phyloP scores from a whole-genome alignment of 2,329 filamentous ascomycete species.

The Diaporthe ilicicola region DNA sequence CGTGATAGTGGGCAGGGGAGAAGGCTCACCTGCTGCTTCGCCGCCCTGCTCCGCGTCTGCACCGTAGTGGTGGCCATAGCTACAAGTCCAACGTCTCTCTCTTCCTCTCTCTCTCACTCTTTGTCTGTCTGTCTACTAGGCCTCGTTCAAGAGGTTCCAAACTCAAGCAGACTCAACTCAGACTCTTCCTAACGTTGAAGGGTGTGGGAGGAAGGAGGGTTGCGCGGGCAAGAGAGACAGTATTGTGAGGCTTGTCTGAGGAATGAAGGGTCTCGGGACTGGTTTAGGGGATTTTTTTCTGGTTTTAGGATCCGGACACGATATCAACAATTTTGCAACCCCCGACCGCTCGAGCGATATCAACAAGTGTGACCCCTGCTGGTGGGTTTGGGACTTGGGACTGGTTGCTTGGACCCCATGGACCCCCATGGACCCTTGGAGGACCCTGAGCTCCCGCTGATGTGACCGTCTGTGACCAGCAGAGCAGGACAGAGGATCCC shows the following conservation, averaged over 20 bases:
- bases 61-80: constrained; percentile 30
- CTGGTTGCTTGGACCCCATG: constrained; percentile 17
- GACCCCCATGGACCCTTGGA: constrained; percentile 12
- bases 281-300: background rate
- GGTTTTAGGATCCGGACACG: constrained; percentile 22
- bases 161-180: background rate
- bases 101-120: background rate
- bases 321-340: constrained; percentile 32
- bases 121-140: background rate
- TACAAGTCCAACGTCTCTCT: background rate
- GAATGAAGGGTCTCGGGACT: background rate
- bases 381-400: constrained; percentile 21
- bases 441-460: constrained; percentile 3
- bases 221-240: constrained; percentile 4
- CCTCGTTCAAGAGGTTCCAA: background rate
- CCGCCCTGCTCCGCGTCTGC: constrained; percentile 32
- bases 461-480: too few species aligned
- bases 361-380: constrained; percentile 33
- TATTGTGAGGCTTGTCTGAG: background rate
- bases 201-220: background rate
- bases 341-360: constrained; percentile 33
- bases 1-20: background rate
- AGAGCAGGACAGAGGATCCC: background rate
- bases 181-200: constrained; percentile 14
- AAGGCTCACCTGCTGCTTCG: constrained; percentile 25